Percentiles rank a stretch among this genome's conserved stretches.
These are phyloP conservation scores for Pseudogymnoascus sp. DNA, from an alignment of 2,329 filamentous ascomycete genomes.

Conservation along the genomic window DNA sequence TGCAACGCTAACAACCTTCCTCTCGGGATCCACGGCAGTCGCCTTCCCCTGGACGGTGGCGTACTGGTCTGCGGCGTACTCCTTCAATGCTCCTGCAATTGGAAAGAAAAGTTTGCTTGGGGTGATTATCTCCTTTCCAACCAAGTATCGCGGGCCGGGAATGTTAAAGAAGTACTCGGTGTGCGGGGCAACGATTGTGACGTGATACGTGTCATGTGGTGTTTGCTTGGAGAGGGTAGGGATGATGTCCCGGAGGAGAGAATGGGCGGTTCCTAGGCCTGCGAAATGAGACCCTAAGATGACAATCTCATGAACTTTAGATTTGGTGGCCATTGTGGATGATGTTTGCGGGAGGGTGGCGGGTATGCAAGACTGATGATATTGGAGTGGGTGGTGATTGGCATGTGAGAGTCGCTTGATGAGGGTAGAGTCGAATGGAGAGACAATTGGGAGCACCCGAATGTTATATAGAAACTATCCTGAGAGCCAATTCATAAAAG, in stretches of 20 bases:
- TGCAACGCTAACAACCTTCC: constrained; percentile 37
- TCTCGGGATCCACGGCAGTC: constrained; percentile 37
- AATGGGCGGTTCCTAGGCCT: background rate
- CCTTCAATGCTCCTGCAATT: constrained; percentile 42
- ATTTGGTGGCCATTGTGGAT: background rate
- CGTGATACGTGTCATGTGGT: constrained; percentile 35
- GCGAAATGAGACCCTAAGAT: background rate
- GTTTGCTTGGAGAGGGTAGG: constrained; percentile 4
- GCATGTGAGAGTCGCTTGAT: background rate
- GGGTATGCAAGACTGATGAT: background rate
- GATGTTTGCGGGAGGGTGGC: background rate
- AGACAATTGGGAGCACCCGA: background rate
- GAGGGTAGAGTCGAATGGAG: background rate
- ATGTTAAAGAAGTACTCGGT: constrained; percentile 46
- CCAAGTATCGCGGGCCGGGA: constrained; percentile 45
- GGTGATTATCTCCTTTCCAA: constrained; percentile 40
- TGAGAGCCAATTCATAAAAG: background rate
- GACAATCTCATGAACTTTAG: background rate
- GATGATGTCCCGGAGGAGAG: constrained; percentile 6
- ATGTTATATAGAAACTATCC: constrained; percentile 2
- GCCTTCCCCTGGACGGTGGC: constrained; percentile 44
- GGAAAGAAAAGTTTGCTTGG: constrained; percentile 41
- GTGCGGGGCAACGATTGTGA: constrained; percentile 48
- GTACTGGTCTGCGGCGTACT: constrained; percentile 40
- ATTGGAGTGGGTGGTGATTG: background rate